Conservation (phyloP, 2,329 filamentous ascomycete species). For the Chaetomium sp. region DNA sequence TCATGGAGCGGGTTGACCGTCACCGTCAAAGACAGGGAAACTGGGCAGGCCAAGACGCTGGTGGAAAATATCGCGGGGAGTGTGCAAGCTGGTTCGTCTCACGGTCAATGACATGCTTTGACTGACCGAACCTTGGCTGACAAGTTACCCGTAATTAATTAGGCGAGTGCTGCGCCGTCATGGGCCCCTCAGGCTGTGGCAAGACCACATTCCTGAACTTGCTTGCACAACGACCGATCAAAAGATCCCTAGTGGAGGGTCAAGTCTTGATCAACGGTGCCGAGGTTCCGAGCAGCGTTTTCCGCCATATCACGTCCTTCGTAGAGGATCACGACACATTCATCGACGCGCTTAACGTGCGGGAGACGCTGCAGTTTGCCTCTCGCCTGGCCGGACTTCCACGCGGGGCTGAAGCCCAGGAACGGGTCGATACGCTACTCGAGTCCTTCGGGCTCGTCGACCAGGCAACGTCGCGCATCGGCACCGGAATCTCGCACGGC, state of each 20-base stretch:
- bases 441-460: not conserved
- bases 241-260: not conserved
- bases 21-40: not conserved
- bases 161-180: conserved; percentile 2
- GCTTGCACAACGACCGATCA: not conserved
- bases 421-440: not conserved
- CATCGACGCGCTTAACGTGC: not conserved
- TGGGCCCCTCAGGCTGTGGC: conserved; percentile 1
- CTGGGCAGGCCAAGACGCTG: not conserved
- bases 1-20: not conserved
- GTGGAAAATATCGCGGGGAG: not conserved
- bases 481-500: not conserved
- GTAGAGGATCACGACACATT: not conserved
- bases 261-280: not conserved
- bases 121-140: not conserved
- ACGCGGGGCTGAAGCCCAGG: not conserved
- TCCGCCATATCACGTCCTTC: not conserved
- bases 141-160: not conserved
- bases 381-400: not conserved
- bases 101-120: too few relatives aligned
- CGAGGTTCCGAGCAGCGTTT: not conserved
- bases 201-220: conserved; percentile 2
- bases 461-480: not conserved
- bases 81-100: conserved; percentile 1
- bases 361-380: not conserved